phyloP scores from a whole-genome alignment of 1,139 yeast species.

The Saccharomycopsis phalli region DNA sequence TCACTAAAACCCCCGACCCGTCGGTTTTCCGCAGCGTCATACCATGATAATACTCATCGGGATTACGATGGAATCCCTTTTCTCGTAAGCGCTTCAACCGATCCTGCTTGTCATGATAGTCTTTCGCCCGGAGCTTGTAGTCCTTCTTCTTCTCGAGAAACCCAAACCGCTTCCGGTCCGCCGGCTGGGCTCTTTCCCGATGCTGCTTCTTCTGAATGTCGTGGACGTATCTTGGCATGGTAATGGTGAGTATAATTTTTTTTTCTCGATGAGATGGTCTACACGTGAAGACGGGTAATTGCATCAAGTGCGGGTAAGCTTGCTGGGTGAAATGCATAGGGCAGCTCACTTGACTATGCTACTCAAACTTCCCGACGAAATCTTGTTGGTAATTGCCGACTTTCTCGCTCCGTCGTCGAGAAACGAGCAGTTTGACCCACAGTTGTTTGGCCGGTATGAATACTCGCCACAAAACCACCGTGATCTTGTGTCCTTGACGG shows the following conservation, averaged over 20 bases:
- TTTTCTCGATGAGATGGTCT: no score
- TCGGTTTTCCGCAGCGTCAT: conserved; percentile 71
- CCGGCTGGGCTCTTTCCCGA: conserved; percentile 82
- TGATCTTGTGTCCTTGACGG: background rate
- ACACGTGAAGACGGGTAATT: no score
- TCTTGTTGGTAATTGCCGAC: background rate
- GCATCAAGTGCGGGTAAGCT: no score
- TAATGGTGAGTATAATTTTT: no score
- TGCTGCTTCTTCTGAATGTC: conserved; percentile 94
- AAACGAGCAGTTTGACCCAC: background rate
- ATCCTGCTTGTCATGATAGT: conserved; percentile 81
- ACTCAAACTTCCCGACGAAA: background rate
- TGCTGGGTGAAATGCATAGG: no score
- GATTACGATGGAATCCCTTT: conserved; percentile 69
- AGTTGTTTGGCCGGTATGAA: background rate
- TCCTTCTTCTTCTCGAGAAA: conserved; percentile 93
- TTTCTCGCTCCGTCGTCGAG: background rate
- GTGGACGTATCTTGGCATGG: conserved; percentile 78
- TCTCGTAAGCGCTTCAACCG: conserved; percentile 67
- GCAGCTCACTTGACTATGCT: no score
- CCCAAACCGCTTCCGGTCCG: conserved; percentile 65
- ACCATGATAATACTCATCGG: conserved; percentile 95
- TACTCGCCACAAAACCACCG: background rate
- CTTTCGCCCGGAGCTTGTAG: conserved; percentile 79
- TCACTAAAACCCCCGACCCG: conserved; percentile 49